phyloP scores from a whole-genome alignment of 2,329 filamentous ascomycete species.

The Talaromyces marneffei region DNA sequence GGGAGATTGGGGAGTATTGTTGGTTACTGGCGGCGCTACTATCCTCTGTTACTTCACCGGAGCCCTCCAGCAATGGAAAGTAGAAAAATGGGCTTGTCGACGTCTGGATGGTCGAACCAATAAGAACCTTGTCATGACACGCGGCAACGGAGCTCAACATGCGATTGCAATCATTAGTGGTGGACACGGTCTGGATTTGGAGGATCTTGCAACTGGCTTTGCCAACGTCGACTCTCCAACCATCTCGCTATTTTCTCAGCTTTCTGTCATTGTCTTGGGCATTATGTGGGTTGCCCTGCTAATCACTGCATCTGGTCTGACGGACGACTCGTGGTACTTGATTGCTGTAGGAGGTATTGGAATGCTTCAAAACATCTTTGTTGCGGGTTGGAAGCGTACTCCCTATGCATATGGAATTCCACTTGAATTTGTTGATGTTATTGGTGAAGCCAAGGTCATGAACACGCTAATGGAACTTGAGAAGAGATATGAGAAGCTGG shows the following conservation, averaged over 20 bases:
- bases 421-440: conserved; percentile 22
- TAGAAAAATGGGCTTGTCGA: conserved; percentile 42
- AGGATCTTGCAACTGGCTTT: conserved; percentile 35
- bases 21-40: conserved; percentile 37
- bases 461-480: conserved; percentile 27
- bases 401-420: conserved; percentile 29
- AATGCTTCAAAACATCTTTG: conserved; percentile 38
- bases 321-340: conserved; percentile 38
- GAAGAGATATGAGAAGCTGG: conserved; percentile 26
- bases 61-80: conserved; percentile 38
- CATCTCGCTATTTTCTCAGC: conserved; percentile 17
- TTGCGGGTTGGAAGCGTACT: conserved; percentile 26
- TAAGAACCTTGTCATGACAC: conserved; percentile 33
- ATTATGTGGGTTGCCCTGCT: conserved; percentile 39
- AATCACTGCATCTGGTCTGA: conserved; percentile 35
- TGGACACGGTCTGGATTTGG: conserved; percentile 35
- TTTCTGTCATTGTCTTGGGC: conserved; percentile 23
- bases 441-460: conserved; percentile 30
- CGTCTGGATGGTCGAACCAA: conserved; percentile 16
- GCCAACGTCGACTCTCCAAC: conserved; percentile 15
- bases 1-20: conserved; percentile 37
- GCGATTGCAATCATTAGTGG: conserved; percentile 35
- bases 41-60: conserved; percentile 33
- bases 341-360: conserved; percentile 38
- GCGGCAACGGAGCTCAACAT: conserved; percentile 39